Conservation (phyloP, 1,284 basidiomycete species). For the Lentinula novae-zelandiae region DNA sequence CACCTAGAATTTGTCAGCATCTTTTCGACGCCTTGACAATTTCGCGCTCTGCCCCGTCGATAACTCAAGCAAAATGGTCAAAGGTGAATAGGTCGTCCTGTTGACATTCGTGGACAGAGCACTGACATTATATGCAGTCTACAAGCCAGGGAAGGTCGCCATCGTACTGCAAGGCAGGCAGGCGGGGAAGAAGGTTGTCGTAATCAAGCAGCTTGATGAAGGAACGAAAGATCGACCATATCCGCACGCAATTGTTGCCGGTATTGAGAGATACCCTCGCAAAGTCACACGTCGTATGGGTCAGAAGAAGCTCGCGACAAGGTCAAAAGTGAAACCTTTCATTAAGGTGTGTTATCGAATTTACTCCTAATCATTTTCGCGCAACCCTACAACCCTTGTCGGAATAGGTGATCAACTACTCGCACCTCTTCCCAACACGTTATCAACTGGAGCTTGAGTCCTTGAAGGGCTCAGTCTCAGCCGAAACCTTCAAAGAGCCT, state of each 20-base stretch:
- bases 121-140: conserved; percentile 49
- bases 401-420: conserved; percentile 85
- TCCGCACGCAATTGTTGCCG: conserved; percentile 94
- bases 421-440: conserved; percentile 96
- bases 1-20: background rate
- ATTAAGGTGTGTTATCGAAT: conserved; percentile 76
- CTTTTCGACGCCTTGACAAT: background rate
- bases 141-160: conserved; percentile 98
- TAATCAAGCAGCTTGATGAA: conserved; percentile 87
- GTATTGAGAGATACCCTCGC: conserved; percentile 92
- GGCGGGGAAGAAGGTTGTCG: conserved; percentile 90
- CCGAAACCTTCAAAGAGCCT: conserved; percentile 94
- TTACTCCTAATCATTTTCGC: background rate
- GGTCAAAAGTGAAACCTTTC: conserved; percentile 97
- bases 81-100: conserved; percentile 39
- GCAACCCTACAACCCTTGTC: background rate
- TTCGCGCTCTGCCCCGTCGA: background rate
- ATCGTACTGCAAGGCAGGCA: conserved; percentile 96
- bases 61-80: conserved; percentile 53
- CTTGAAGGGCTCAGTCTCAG: conserved; percentile 79
- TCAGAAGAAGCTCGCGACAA: conserved; percentile 85
- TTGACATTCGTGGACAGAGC: background rate
- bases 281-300: conserved; percentile 98
- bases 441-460: conserved; percentile 93
- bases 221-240: conserved; percentile 89